A percentile compares a stretch with the other conserved stretches of the same genome.
These are phyloP conservation scores for Trichoderma sp. DNA, from an alignment of 2,329 filamentous ascomycete genomes.

Conservation along the genomic window DNA sequence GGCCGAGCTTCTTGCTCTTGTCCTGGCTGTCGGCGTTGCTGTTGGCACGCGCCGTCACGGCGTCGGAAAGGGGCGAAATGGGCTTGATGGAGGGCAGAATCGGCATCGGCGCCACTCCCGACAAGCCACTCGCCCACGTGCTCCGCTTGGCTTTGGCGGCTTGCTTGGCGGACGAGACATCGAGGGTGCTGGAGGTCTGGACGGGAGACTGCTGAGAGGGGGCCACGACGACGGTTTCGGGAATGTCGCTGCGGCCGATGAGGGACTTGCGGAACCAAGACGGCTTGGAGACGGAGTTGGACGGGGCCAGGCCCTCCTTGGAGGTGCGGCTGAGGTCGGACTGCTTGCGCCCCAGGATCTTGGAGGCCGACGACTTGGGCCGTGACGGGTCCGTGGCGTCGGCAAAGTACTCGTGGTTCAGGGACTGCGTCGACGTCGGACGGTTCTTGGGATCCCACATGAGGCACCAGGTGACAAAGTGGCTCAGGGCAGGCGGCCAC, in stretches of 20 bases:
- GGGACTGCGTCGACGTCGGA: conserved; percentile 89
- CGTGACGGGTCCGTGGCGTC: conserved; percentile 90
- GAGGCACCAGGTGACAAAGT: conserved; percentile 97
- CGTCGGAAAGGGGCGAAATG: conserved; percentile 93
- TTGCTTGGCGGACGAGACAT: conserved; percentile 43
- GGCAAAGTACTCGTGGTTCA: conserved; percentile 91
- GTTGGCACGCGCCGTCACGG: conserved; percentile 86
- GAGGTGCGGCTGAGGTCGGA: conserved; percentile 74
- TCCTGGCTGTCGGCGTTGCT: conserved; percentile 69
- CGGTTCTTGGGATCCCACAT: conserved; percentile 97
- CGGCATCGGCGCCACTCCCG: conserved; percentile 85
- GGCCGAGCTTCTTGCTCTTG: conserved; percentile 87
- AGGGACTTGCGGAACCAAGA: conserved; percentile 98
- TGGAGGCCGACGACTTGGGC: conserved; percentile 86
- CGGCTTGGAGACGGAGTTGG: conserved; percentile 75
- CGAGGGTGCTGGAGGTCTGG: conserved; percentile 46
- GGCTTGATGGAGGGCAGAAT: conserved; percentile 93
- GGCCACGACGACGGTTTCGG: conserved; percentile 58
- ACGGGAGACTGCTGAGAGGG: conserved; percentile 49
- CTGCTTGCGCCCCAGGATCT: conserved; percentile 84
- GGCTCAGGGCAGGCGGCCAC: conserved; percentile 84
- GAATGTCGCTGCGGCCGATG: conserved; percentile 74
- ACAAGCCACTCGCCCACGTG: conserved; percentile 86
- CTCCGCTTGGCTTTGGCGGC: conserved; percentile 73
- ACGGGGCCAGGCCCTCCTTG: conserved; percentile 58